Base-by-base conservation (phyloP, 768 basidiomycete species). In the Lentinula raphanica region DNA sequence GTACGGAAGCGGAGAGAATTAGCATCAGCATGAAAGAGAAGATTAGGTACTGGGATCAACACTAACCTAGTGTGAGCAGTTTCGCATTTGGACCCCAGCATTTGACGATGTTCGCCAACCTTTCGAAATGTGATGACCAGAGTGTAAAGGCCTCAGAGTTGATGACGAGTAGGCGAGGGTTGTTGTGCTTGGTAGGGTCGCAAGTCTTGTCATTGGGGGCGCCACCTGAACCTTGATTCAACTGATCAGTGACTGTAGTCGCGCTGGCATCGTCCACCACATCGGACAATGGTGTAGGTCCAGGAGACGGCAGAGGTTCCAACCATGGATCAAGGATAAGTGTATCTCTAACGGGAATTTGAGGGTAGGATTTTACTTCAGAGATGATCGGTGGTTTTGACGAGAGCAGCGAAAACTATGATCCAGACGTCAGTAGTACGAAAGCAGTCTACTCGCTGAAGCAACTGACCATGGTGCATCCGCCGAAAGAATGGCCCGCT, bases 301-400 rank as follows among this genome's bases (percentile, higher is more conserved):
- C 85, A 29, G 83, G 88, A 38, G 76, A 68, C 6, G 85, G 79
- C 23, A 92, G 65, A 17, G 91, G 89, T 57, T 93, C 90, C 7
- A 93, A 71, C 92, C 92, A 94, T 19, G 92, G 92, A 70, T 94
- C 92, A 17, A 91, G 78, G 21, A 87, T 75, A 21, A 94, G 66
- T 8, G 79, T 82, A 48, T 81, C 79, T 5, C 73, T 69, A 50
- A 89, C 71, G 0, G 85, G 86, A 56, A 92, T 74, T 2, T 64
- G 66, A 12, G 66, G 45, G 58, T 78, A 72, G 2, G 68, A 69
- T 25, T 36, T 15, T 21, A 0, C 36, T 27, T 68, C 67, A 0
- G 61, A 65, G 17, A 9, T 5, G 4, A 23, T n/a, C 1, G 79
- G 75, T 5, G 84, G 76, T 25, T 72, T 64, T 3, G 74, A 76